Evolutionary conservation across 164 flowering plant genomes (phyloP), one percentile per base, ranked within the genome.

Genomic region (Magnolia kwangsiensis): DNA sequence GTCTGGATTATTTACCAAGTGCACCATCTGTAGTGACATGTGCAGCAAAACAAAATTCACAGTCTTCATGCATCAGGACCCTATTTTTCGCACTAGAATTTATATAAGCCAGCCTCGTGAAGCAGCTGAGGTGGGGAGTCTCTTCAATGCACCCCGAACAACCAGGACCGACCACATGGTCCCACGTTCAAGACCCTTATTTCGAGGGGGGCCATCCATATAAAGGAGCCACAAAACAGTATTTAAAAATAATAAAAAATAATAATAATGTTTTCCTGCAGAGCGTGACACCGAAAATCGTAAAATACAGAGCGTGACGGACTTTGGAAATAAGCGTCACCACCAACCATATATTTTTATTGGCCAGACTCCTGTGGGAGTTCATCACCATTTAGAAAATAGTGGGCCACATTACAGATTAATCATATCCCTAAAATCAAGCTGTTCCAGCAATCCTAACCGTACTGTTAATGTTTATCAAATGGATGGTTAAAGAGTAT

Each of bases 181-280:
- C 77, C 85, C 85, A 72, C 86, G 85, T 81, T 83, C 83, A 79
- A 59, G 24, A 69, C 83, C 85, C 88, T 73, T 45, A 82, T 82
- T 82, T 75, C 85, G 67, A 86, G 84, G 84, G 73, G 78, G 51
- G 67, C 24, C 64, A 20, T 19, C 13, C 29, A 65, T 16, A 10
- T 20, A 50, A 49, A 18, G 1, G 50, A n/a, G 0, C 20, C 31
- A 50, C 45, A 45, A 21, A 51, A 50, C 16, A 66, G 3, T 11
- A 19, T 1, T 4, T n/a, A 31, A 1, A 8, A 59, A 66, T 21
- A 58, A 1, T 8, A 0, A 55, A 13, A 1, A 71, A 72, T 13
- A 4, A n/a, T 5, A 10, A 69, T 51, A 8, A 51, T 55, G 7
- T 10, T 55, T 10, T 55, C 8, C 18, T 55, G 16, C 16, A n/a